phyloP scores from a whole-genome alignment of 768 basidiomycete species.

The Boletus coccyginus region DNA sequence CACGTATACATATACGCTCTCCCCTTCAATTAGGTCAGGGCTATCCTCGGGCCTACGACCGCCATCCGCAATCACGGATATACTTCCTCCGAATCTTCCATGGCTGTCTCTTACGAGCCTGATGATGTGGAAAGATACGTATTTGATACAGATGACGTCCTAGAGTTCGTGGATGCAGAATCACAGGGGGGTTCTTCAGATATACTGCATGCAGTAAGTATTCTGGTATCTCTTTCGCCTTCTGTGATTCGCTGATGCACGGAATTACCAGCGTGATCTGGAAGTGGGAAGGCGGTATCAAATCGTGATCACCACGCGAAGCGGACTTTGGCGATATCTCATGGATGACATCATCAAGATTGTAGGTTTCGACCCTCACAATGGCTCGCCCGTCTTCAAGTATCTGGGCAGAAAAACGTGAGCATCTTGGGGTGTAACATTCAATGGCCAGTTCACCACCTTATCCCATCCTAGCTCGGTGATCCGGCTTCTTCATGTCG shows the following conservation, averaged over 20 bases:
- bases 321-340: slow-evolving; percentile 17
- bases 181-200: not conserved
- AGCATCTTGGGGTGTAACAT: not conserved
- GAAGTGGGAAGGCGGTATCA: slow-evolving; percentile 9
- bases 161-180: slow-evolving; percentile 4
- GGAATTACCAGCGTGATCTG: slow-evolving; percentile 3
- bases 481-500: slow-evolving; percentile 1
- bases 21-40: not conserved
- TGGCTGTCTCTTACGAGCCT: slow-evolving; percentile 1
- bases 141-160: slow-evolving; percentile 5
- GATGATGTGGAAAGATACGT: slow-evolving; percentile 7
- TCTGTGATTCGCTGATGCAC: not conserved
- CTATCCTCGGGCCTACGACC: slow-evolving; percentile 10
- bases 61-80: slow-evolving; percentile 10
- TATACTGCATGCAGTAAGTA: slow-evolving; percentile 6
- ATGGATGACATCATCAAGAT: slow-evolving; percentile 16
- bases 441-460: too few species aligned
- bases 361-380: slow-evolving; percentile 10
- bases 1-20: not conserved
- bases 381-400: slow-evolving; percentile 10
- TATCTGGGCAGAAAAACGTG: slow-evolving; percentile 8
- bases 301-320: slow-evolving; percentile 11
- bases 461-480: not conserved
- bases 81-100: slow-evolving; percentile 5
- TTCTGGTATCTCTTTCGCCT: not conserved